Base-by-base conservation (phyloP, 257 asterid species). In the Solanum stenotomum region DNA sequence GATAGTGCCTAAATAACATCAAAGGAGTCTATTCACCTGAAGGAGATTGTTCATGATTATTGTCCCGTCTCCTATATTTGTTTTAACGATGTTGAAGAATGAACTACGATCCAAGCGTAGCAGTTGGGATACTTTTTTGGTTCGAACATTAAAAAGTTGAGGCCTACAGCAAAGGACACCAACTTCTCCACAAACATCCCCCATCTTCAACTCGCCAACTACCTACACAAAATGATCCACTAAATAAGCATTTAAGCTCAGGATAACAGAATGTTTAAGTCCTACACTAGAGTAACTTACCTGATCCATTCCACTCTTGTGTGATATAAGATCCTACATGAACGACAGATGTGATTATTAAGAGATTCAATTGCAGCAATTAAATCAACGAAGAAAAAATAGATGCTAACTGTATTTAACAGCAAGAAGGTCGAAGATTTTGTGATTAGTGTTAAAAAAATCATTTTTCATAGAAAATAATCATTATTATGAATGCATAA, bases 81-180 rank as follows among this genome's bases (percentile, higher is more conserved):
- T 95, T 90, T 96, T 95, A 83, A 96, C 93, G 40, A 93, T 92
- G 79, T 94, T 96, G 89, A 96, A 86, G 81, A 96, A 89, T 11
- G 95, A 89, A 68, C 95, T 87, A 5, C 98, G 98, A 81, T 91
- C 93, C 93, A 96, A 91, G 33, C 98, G 91, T 63, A 96, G 91
- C 11, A 96, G 94, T 94, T 96, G 98, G 88, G 96, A 93, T 90
- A 94, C 84, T 84, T 96, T 93, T 90, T 93, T 96, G 9, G 98
- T 93, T 25, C 96, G 96, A 27, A 94, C 94, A 6, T 95, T 95
- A 79, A 94, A 92, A 20, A 92, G 92, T 75, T 94, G 98, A 11
- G 98, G 98, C 90, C 96, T 88, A 74, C 94, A 96, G 94, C 98
- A 95, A 71, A 96, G 96, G 77, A 93, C 96, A 8, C 96, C 98